A percentile compares a stretch with the other conserved stretches of the same genome.
Evolutionary conservation across 306 rosid species (phyloP).

Genomic region (Glycine tomentella): DNA sequence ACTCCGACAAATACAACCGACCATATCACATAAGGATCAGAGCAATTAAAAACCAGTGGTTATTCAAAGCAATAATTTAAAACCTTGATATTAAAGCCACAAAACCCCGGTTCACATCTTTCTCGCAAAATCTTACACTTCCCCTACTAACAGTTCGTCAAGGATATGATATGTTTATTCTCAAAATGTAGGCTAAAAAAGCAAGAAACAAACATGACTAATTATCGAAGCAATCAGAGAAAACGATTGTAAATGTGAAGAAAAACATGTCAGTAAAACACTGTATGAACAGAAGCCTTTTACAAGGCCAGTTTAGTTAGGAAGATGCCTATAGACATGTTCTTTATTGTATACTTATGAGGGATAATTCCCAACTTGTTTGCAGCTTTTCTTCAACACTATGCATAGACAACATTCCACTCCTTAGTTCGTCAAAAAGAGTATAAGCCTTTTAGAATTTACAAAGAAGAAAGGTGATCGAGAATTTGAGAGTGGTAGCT

Average conservation of each 20-base stretch:
- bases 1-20: too few relatives aligned
- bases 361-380: conserved; percentile 53
- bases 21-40: neutral
- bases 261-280: too few relatives aligned
- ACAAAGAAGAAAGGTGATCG: conserved; percentile 54
- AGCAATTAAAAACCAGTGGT: too few relatives aligned
- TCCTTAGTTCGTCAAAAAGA: neutral
- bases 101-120: conserved; percentile 29
- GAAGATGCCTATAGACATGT: conserved; percentile 49
- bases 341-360: conserved; percentile 56
- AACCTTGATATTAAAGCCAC: neutral
- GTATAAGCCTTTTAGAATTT: conserved; percentile 59
- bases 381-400: conserved; percentile 63
- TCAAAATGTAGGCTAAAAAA: neutral
- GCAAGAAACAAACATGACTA: neutral
- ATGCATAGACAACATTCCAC: conserved; percentile 58
- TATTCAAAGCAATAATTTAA: neutral
- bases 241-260: conserved; percentile 31
- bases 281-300: conserved; percentile 60
- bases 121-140: neutral
- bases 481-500: conserved; percentile 55
- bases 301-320: conserved; percentile 53
- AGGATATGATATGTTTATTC: neutral
- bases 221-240: conserved; percentile 31
- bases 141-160: conserved; percentile 38